Evolutionary conservation across 257 asterid genomes (phyloP), one percentile per base, ranked within the genome.

Genomic region (Voacanga thouarsii): DNA sequence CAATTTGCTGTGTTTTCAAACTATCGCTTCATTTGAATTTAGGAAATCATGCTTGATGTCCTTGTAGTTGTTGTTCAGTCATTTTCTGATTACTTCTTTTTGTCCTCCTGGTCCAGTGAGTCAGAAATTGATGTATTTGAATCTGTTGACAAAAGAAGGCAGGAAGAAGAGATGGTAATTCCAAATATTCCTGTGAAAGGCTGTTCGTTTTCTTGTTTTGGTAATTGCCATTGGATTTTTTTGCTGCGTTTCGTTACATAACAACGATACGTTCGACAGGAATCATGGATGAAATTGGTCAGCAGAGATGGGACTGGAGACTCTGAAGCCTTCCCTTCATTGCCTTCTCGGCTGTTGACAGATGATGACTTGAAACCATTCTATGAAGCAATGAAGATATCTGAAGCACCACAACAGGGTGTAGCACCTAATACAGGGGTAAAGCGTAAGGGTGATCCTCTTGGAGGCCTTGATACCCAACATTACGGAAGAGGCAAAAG

Each of bases 401-500:
- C 85, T 81, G 94, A 92, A 15, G 78, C 83, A 83, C 87, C 92
- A 43, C 83, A 75, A 61, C 44, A 86, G 47, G 82, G 39, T 49
- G 89, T 84, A 76, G 80, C 83, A 77, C 86, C 93, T 79, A 85
- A 78, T 85, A 60, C 86, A 44, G 98, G 96, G 74, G 30, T 86
- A 85, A 96, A 92, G 88, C 88, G 97, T 82, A 96, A 92, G 86
- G 78, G 96, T 81, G 96, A 90, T 73, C 71, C 78, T 86, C 86
- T 89, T 75, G 98, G 98, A 78, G 94, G 95, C 82, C 99, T 86
- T 51, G 99, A 96, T 83, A 89, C 92, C 84, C 97, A 91, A 80
- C 97, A 90, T 4, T 96, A 96, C 87, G 99, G 99, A 86, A 91
- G 99, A 84, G 99, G 99, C 77, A 96, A 96, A 88, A 90, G 99